These are phyloP conservation scores for Musa itinerans DNA, from an alignment of 176 grass and related monocot genomes.

Conservation along the genomic window DNA sequence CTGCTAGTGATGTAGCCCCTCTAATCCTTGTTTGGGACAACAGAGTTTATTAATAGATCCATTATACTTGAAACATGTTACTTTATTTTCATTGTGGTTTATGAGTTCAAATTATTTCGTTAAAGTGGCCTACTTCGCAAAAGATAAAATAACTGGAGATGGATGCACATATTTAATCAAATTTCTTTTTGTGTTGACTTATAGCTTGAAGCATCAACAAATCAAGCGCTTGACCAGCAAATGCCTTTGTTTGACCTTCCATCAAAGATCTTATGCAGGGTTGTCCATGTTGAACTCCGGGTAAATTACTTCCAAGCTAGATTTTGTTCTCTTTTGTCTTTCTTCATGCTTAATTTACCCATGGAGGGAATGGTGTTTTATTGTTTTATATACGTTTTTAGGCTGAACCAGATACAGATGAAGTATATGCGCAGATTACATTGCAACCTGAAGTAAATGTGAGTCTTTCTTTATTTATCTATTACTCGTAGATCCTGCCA, in stretches of 20 bases:
- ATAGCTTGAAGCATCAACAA: conserved; percentile 82
- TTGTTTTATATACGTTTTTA: conserved; percentile 7
- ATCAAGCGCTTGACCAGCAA: conserved; percentile 71
- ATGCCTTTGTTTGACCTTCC: conserved; percentile 65
- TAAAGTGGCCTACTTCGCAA: not conserved
- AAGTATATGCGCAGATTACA: conserved; percentile 94
- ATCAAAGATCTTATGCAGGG: conserved; percentile 74
- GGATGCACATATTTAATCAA: not conserved
- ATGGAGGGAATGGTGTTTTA: conserved; percentile 1
- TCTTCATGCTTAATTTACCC: not conserved
- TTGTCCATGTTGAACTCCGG: conserved; percentile 65
- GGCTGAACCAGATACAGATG: conserved; percentile 86
- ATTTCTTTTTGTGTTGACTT: not conserved
- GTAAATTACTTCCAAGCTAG: conserved; percentile 22
- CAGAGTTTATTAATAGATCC: no score
- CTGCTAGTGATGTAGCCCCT: no score
- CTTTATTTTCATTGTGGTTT: not conserved
- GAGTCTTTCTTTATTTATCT: conserved; percentile 7
- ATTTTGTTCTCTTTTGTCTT: conserved; percentile 1
- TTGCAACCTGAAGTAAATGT: conserved; percentile 63
- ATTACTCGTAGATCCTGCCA: not conserved
- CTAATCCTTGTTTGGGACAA: no score
- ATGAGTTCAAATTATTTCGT: not conserved
- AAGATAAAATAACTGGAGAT: not conserved
- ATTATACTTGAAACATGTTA: not conserved